Percentiles rank a stretch among this genome's conserved stretches.
phyloP scores from a whole-genome alignment of 2,329 filamentous ascomycete genomes.

The Colletotrichum orchidophilum region DNA sequence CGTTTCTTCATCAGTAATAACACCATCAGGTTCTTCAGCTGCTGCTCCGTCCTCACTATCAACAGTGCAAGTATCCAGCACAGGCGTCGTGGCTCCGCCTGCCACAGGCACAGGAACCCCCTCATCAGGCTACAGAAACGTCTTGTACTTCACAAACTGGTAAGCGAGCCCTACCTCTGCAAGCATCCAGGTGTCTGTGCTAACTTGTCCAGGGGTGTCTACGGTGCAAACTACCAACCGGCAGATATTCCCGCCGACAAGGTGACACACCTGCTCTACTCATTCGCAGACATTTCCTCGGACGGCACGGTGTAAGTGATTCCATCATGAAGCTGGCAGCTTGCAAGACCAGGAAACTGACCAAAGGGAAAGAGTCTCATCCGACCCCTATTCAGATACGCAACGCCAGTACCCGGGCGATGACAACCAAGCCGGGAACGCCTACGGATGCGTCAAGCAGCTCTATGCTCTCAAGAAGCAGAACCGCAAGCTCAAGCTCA shows the following conservation, averaged over 20 bases:
- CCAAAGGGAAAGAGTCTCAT: slow-evolving; percentile 51
- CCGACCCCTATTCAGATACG: slow-evolving; percentile 69
- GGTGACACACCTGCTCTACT: slow-evolving; percentile 78
- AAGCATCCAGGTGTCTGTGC: background rate
- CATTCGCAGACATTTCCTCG: slow-evolving; percentile 56
- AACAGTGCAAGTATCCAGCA: background rate
- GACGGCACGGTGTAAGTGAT: slow-evolving; percentile 58
- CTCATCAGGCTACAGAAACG: slow-evolving; percentile 44
- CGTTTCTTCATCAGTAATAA: background rate
- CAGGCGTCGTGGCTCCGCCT: background rate
- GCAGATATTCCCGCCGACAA: slow-evolving; percentile 73
- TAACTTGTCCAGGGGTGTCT: slow-evolving; percentile 47
- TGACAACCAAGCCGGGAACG: slow-evolving; percentile 68
- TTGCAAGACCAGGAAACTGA: slow-evolving; percentile 28
- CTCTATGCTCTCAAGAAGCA: slow-evolving; percentile 79
- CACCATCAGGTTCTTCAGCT: background rate
- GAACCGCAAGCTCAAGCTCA: slow-evolving; percentile 78
- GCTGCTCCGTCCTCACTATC: background rate
- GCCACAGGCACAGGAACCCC: background rate
- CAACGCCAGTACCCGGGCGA: slow-evolving; percentile 77
- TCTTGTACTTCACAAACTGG: slow-evolving; percentile 66
- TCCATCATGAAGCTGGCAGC: background rate
- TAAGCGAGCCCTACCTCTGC: slow-evolving; percentile 39
- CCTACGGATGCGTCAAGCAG: slow-evolving; percentile 82
- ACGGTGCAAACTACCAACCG: slow-evolving; percentile 64